Conservation (phyloP, 305 asterid species). For the Solanum aculeatissimum region DNA sequence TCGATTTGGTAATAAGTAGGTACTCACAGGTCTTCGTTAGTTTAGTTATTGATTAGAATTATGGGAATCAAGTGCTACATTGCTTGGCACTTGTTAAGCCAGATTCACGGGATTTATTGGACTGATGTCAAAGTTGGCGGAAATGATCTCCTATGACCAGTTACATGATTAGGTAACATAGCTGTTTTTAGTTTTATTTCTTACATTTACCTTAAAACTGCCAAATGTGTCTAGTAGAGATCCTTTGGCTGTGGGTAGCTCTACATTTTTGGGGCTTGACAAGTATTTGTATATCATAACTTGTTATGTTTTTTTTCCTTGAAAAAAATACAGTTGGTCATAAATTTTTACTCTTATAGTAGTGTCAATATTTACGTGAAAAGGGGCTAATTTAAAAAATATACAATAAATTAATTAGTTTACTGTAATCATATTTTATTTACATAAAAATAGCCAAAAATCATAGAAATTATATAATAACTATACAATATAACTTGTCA, state of each 20-base stretch:
- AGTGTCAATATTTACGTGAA: no score
- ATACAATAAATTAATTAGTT: no score
- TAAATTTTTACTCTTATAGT: no score
- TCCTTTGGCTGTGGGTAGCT: background rate
- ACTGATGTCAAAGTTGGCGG: background rate
- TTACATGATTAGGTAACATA: background rate
- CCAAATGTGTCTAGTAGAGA: background rate
- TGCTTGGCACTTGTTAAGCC: background rate
- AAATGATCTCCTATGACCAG: background rate
- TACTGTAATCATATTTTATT: no score
- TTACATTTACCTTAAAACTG: background rate
- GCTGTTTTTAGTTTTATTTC: background rate
- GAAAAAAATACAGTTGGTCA: background rate
- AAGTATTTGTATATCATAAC: background rate
- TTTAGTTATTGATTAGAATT: background rate
- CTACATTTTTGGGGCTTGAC: background rate
- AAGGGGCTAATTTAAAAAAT: no score
- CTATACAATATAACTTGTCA: no score
- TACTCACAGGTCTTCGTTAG: background rate
- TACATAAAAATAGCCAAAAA: no score
- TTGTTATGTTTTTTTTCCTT: background rate
- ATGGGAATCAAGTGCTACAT: background rate
- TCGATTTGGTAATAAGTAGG: constrained; percentile 42
- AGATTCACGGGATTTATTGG: background rate
- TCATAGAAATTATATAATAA: no score